Evolutionary conservation across 2,329 filamentous ascomycete genomes (phyloP).

Genomic region (Nemania diffusa): DNA sequence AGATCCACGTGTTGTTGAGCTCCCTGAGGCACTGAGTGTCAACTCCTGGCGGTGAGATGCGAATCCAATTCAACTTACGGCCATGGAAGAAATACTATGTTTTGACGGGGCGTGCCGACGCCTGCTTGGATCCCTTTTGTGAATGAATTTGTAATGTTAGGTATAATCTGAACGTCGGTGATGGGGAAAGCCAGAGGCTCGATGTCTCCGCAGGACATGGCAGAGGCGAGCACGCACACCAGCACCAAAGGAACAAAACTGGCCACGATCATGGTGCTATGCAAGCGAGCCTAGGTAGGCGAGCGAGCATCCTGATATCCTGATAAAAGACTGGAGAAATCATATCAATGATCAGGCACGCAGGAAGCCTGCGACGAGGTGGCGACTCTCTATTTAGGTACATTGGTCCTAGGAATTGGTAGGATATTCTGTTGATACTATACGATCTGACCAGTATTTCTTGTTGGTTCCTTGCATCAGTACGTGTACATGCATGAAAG

Average conservation of each 20-base stretch:
- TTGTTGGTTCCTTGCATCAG: too few relatives aligned
- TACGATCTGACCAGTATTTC: too few relatives aligned
- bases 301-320: background rate
- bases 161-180: conserved; percentile 32
- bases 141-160: conserved; percentile 26
- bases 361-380: background rate
- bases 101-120: conserved; percentile 29
- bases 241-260: conserved; percentile 6
- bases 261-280: background rate
- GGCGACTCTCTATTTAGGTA: background rate
- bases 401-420: too few relatives aligned
- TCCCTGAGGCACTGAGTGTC: conserved; percentile 41
- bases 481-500: too few relatives aligned
- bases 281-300: background rate
- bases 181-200: conserved; percentile 29
- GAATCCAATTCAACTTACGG: conserved; percentile 22
- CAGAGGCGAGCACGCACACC: background rate
- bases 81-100: conserved; percentile 34
- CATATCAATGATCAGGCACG: background rate
- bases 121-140: conserved; percentile 33
- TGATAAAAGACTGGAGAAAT: background rate
- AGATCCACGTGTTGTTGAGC: conserved; percentile 52
- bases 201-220: conserved; percentile 29
- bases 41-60: background rate
- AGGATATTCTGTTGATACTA: too few relatives aligned